Base-by-base conservation (phyloP, 2,329 filamentous ascomycete species). In the Exophiala sp. region DNA sequence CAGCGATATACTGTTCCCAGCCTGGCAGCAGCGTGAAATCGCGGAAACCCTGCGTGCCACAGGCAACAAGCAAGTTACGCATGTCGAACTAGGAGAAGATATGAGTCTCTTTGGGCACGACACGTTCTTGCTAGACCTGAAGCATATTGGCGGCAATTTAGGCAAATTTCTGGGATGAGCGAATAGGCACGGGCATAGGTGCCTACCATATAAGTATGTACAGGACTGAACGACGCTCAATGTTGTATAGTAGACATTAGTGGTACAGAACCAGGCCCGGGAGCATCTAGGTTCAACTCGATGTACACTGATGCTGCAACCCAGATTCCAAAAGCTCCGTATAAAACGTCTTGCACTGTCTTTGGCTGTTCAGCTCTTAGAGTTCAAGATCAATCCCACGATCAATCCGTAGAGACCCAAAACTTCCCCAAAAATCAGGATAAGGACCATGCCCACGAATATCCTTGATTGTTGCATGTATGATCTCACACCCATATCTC, bases 371-470 rank as follows among this genome's bases (percentile, higher is more conserved):
- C 80, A 84, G 76, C 80, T 85, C 78, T 90, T 90, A 59, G 89
- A 94, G 82, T 96, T 95, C 68, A 96, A 82, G 68, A 96, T 92
- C 40, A 96, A 82, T 53, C 89, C 90, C 58, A 96, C 91, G 69
- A 96, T 96, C 62, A 96, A 83, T 42, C 94, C 94, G 68, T 99
- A 99, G 32, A 99, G 85, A 71, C 94, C 94, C 69, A 99, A 71
- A 14, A 99, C 94, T 79, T 99, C 94, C 53, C 90, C 94, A 70
- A 99, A 99, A 82, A 99, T 99, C 60, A 97, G 81, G 64, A 97
- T 97, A 66, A 99, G 76, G 43, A 99, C 92, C 94, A 97, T 97
- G 72, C 94, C 94, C 46, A 99, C 94, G 65, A 96, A 99, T 62
- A 99, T 88, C 60, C 92, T 84, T 46, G 89, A 95, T 73, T 99